Conservation (phyloP, 371 early-diverging fungal species). For the Circinella umbellata region DNA sequence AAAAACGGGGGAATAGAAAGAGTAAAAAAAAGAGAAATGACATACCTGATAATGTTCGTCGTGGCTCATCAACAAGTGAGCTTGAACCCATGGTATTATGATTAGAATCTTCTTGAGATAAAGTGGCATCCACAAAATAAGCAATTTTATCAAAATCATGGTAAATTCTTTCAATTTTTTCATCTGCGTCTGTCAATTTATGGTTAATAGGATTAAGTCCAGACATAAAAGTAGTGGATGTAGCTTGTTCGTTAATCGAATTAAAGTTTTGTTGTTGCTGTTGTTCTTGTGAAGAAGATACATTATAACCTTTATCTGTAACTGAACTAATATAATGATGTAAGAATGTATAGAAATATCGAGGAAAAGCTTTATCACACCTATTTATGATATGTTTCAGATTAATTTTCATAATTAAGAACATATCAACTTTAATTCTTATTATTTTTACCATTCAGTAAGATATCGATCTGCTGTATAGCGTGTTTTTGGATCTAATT, state of each 20-base stretch:
- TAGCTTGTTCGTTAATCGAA: conserved; percentile 12
- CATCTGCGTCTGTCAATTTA: conserved; percentile 70
- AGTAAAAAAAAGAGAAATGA: background rate
- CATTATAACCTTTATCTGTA: conserved; percentile 57
- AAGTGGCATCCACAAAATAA: conserved; percentile 43
- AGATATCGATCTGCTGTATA: conserved; percentile 75
- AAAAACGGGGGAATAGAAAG: too few relatives aligned
- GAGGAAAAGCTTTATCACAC: conserved; percentile 80
- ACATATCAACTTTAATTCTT: too few relatives aligned
- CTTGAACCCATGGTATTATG: background rate
- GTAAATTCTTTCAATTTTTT: conserved; percentile 77
- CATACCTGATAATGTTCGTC: conserved; percentile 32
- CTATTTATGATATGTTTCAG: conserved; percentile 24
- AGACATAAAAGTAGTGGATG: conserved; percentile 14
- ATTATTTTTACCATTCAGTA: conserved; percentile 69
- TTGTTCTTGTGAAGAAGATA: background rate
- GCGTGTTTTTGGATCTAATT: conserved; percentile 78
- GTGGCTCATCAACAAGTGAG: conserved; percentile 17
- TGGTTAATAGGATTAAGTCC: conserved; percentile 18
- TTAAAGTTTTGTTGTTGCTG: background rate
- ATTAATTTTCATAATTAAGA: background rate
- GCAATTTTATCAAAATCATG: conserved; percentile 79
- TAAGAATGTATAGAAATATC: conserved; percentile 77
- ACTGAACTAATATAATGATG: conserved; percentile 78
- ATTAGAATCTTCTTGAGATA: conserved; percentile 25